Evolutionary conservation across 306 rosid genomes (phyloP).

Genomic region (Inga laurina): DNA sequence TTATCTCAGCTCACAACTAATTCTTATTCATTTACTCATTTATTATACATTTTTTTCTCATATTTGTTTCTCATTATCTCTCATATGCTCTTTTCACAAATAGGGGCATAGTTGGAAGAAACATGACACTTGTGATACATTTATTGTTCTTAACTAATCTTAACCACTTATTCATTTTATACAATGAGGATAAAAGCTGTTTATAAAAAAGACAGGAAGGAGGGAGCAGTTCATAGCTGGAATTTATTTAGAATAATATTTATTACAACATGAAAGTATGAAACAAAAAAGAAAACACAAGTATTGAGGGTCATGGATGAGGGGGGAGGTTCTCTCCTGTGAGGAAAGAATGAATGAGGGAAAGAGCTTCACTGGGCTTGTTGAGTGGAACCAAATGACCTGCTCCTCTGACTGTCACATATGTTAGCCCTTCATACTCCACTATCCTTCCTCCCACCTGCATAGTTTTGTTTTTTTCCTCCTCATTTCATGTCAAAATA

Average conservation of each 20-base stretch:
- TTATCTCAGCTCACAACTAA: too few relatives aligned
- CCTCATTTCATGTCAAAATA: background rate
- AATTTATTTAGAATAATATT: background rate
- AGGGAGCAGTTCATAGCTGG: background rate
- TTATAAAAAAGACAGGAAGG: too few relatives aligned
- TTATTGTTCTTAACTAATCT: too few relatives aligned
- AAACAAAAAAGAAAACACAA: background rate
- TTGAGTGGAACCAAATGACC: constrained; percentile 61
- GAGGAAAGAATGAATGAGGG: constrained; percentile 52
- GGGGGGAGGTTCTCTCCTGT: constrained; percentile 43
- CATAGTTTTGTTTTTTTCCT: background rate
- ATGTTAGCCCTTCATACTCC: constrained; percentile 60
- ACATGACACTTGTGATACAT: too few relatives aligned
- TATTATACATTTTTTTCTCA: too few relatives aligned
- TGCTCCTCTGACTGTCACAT: constrained; percentile 61
- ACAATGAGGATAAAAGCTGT: too few relatives aligned
- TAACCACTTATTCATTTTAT: too few relatives aligned
- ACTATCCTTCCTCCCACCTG: constrained; percentile 64
- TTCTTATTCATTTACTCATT: too few relatives aligned
- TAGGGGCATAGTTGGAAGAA: too few relatives aligned
- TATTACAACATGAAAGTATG: background rate
- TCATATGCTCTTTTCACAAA: too few relatives aligned
- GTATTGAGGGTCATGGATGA: background rate
- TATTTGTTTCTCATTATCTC: too few relatives aligned
- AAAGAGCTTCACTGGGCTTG: constrained; percentile 50